A percentile compares a stretch with the other conserved stretches of the same genome.
Evolutionary conservation across 345 rosid species (phyloP).

Genomic region (Brassica nigra): DNA sequence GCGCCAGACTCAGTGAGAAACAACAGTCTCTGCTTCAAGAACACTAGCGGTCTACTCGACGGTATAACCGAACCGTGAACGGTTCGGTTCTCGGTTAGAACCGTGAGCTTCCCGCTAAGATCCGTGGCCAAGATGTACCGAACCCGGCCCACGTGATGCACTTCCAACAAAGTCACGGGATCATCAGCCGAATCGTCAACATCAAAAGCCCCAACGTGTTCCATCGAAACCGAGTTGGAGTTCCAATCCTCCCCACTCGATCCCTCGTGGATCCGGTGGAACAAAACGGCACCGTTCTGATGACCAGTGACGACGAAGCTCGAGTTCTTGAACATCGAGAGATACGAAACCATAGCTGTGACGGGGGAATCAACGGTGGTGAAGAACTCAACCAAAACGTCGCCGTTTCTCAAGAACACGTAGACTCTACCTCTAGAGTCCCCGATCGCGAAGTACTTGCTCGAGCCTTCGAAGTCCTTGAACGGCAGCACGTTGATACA

Average conservation of each 20-base stretch:
- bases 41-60: slow-evolving; percentile 68
- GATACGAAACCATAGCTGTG: slow-evolving; percentile 75
- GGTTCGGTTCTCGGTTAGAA: slow-evolving; percentile 66
- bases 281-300: slow-evolving; percentile 63
- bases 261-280: slow-evolving; percentile 67
- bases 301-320: slow-evolving; percentile 80
- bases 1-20: slow-evolving; percentile 89
- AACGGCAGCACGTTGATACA: slow-evolving; percentile 75
- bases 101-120: slow-evolving; percentile 64
- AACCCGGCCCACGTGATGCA: slow-evolving; percentile 81
- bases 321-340: slow-evolving; percentile 69
- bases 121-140: slow-evolving; percentile 69
- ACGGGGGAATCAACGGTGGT: slow-evolving; percentile 60
- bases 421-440: slow-evolving; percentile 75
- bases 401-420: slow-evolving; percentile 77
- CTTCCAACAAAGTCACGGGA: slow-evolving; percentile 63
- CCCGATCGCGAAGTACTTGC: slow-evolving; percentile 87
- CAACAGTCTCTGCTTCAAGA: slow-evolving; percentile 89
- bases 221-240: slow-evolving; percentile 54
- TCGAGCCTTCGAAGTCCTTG: slow-evolving; percentile 72
- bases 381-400: slow-evolving; percentile 65
- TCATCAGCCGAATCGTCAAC: slow-evolving; percentile 44
- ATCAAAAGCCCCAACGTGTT: slow-evolving; percentile 54
- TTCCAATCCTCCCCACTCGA: slow-evolving; percentile 70
- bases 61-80: slow-evolving; percentile 72